Conservation (phyloP, 176 grass and related monocot species). For the Bolboschoenus planiculmis region DNA sequence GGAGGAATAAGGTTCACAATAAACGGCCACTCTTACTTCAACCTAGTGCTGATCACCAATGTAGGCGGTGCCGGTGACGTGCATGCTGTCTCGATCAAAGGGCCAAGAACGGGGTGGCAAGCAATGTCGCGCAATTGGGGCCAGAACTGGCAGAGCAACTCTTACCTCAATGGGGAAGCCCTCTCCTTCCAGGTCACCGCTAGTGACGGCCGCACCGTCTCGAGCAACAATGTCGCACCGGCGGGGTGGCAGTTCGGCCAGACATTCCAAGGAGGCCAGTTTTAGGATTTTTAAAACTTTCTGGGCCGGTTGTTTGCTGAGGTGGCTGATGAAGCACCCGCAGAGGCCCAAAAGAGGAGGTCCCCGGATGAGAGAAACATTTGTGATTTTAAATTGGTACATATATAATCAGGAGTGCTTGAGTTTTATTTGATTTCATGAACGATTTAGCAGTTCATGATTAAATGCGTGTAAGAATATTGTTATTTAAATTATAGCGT, state of each 20-base stretch:
- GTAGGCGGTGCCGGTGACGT: conserved; percentile 55
- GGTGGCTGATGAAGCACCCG: conserved; percentile 27
- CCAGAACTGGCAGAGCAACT: conserved; percentile 76
- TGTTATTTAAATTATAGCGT: neutral
- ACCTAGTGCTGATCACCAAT: conserved; percentile 78
- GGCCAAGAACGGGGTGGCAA: conserved; percentile 36
- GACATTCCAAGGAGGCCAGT: conserved; percentile 57
- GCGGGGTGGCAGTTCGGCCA: conserved; percentile 68
- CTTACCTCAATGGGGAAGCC: conserved; percentile 46
- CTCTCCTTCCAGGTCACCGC: conserved; percentile 70
- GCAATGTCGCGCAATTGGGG: conserved; percentile 73
- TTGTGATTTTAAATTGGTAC: conserved; percentile 27
- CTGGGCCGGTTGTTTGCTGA: conserved; percentile 18
- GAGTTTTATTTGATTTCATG: conserved; percentile 8
- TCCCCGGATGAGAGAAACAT: neutral
- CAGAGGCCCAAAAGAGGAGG: neutral
- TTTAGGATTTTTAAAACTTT: conserved; percentile 23
- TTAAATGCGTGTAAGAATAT: neutral
- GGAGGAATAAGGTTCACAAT: conserved; percentile 83
- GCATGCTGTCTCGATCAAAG: conserved; percentile 45
- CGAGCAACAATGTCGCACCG: conserved; percentile 47
- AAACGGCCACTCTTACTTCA: conserved; percentile 72
- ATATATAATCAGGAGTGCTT: neutral
- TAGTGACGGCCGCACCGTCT: conserved; percentile 59
- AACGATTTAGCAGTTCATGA: conserved; percentile 7